Evolutionary conservation across 345 rosid species (phyloP), one percentile per base, ranked within the genome.

Genomic region (Clausena lansium): DNA sequence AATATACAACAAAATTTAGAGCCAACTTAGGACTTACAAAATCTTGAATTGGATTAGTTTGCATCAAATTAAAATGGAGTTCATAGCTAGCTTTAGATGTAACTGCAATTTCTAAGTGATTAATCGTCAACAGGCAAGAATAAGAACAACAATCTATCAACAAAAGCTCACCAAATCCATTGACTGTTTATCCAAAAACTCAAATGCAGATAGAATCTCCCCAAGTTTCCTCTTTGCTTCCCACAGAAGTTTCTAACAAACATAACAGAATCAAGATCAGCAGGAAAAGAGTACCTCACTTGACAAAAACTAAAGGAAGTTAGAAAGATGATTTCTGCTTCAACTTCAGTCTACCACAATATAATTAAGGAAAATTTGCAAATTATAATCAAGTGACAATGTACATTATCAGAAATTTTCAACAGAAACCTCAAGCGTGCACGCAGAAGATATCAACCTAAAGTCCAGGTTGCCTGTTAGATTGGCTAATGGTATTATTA

Each of bases 221-320:
- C 98, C 99, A 57, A 96, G 97, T 85, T 88, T 94, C 83, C 83
- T 87, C 85, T 90, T 96, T 72, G 97, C 98, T 86, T 91, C 97
- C 71, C 79, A 78, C 38, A 94, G 84, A 81, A 96, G 94, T 90
- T 91, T 92, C 98, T 94, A 85, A 54, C 41, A 81, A 79, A 63
- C 55, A 78, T 14, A 28, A 64, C 64, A 74, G 22, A 54, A 67
- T 70, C 60, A 67, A 58, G 28, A 68, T 79, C 33, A 79, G 72
- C 2, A 38, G 52, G 32, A 54, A 24, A 61, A 47, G n/a, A 32
- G 38, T 70, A 5, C 36, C 59, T 1, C 17, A 17, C 52, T 30
- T 28, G 6, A 57, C 28, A 20, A 60, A 36, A 73, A 59, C 58
- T 15, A 62, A 74, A 60, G 57, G 58, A 74, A 39, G 64, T 5